Conservation (phyloP, 371 early-diverging fungal species). For the Mortierella polycephala region DNA sequence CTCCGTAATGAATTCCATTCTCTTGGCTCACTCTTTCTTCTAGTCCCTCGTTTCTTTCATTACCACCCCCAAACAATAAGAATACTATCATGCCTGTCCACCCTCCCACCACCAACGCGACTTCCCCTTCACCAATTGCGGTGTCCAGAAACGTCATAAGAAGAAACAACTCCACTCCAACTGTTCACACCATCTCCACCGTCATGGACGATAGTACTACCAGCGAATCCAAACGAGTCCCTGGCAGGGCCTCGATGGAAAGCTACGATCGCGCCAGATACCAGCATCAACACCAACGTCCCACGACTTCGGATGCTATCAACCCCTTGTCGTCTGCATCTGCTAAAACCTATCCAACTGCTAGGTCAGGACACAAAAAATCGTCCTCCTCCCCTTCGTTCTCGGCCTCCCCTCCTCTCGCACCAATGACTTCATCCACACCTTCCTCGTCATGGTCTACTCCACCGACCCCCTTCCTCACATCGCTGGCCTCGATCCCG, state of each 20-base stretch:
- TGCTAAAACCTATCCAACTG: conserved; percentile 1
- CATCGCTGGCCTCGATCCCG: conserved; percentile 17
- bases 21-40: not conserved
- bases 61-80: too few relatives aligned
- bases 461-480: conserved; percentile 9
- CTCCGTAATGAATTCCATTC: too few relatives aligned
- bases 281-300: not conserved
- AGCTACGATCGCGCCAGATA: conserved; percentile 30
- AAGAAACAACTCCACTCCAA: conserved; percentile 32
- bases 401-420: conserved; percentile 29
- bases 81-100: too few relatives aligned
- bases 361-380: conserved; percentile 37
- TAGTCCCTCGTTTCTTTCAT: not conserved
- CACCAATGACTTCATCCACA: conserved; percentile 10
- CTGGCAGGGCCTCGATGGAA: conserved; percentile 40
- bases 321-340: conserved; percentile 3
- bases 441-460: conserved; percentile 7
- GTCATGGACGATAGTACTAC: not conserved
- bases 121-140: conserved; percentile 13
- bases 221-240: not conserved
- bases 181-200: conserved; percentile 21
- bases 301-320: not conserved
- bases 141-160: conserved; percentile 16
- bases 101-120: not conserved
- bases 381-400: conserved; percentile 39